Evolutionary conservation across 2,329 filamentous ascomycete species (phyloP).

Genomic region (Stemphylium lycopersici): DNA sequence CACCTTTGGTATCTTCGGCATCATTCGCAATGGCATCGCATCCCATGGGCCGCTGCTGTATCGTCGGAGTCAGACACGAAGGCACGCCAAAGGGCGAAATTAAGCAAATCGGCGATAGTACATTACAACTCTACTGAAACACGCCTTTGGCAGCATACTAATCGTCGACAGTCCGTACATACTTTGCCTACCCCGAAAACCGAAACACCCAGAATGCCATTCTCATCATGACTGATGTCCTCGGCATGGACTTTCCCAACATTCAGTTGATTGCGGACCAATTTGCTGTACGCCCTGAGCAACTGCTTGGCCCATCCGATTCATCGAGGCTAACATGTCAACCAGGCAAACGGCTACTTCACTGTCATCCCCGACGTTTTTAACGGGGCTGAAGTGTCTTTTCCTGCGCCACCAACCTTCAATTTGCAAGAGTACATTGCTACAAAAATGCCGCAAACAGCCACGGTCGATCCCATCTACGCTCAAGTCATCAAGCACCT

Average conservation of each 20-base stretch:
- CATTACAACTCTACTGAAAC: neutral
- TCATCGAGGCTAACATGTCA: neutral
- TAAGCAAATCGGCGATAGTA: slow-evolving; percentile 56
- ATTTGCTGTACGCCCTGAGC: slow-evolving; percentile 60
- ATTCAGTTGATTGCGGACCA: slow-evolving; percentile 71
- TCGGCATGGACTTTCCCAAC: slow-evolving; percentile 62
- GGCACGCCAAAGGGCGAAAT: slow-evolving; percentile 56
- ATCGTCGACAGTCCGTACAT: slow-evolving; percentile 57
- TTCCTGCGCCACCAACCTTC: slow-evolving; percentile 60
- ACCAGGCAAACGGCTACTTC: slow-evolving; percentile 66
- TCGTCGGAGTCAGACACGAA: slow-evolving; percentile 59
- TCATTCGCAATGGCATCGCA: slow-evolving; percentile 57
- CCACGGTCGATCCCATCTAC: slow-evolving; percentile 60
- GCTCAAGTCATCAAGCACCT: slow-evolving; percentile 64
- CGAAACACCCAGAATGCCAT: slow-evolving; percentile 62
- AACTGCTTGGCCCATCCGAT: neutral
- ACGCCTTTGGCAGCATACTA: neutral
- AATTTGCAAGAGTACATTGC: slow-evolving; percentile 59
- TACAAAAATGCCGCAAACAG: slow-evolving; percentile 45
- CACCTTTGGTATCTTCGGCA: too few species aligned
- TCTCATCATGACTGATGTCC: slow-evolving; percentile 61
- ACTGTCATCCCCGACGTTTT: slow-evolving; percentile 74
- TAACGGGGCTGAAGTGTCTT: slow-evolving; percentile 65
- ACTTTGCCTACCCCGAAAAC: slow-evolving; percentile 61
- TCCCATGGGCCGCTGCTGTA: slow-evolving; percentile 56